A percentile compares a stretch with the other conserved stretches of the same genome.
These are phyloP conservation scores for Anisogramma anomala DNA, from an alignment of 2,329 filamentous ascomycete species.

Conservation along the genomic window DNA sequence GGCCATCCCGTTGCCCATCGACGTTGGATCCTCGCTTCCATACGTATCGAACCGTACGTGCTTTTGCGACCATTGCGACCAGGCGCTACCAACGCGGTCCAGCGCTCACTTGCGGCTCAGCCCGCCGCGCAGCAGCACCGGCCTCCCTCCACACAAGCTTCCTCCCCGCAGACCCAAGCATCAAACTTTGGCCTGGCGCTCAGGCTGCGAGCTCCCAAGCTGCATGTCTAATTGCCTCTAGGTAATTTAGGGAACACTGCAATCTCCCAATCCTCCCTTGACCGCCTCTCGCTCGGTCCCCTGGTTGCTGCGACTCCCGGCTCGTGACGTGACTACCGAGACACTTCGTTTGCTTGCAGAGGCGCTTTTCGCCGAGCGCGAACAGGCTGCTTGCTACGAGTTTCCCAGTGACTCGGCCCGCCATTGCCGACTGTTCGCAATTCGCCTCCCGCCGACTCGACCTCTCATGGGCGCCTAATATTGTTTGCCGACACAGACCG, in stretches of 20 bases:
- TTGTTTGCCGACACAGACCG: slow-evolving; percentile 1
- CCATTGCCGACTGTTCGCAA: neutral
- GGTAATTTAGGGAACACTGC: slow-evolving; percentile 3
- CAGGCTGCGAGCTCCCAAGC: slow-evolving; percentile 8
- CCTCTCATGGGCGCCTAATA: slow-evolving; percentile 11
- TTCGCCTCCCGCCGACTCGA: neutral
- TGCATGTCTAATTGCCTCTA: slow-evolving; percentile 2
- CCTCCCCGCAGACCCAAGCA: slow-evolving; percentile 4
- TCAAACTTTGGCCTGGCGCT: neutral
- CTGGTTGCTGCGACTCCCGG: slow-evolving; percentile 1
- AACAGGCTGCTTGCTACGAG: slow-evolving; percentile 1
- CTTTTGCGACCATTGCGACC: slow-evolving; percentile 6
- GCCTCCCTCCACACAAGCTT: slow-evolving; percentile 1
- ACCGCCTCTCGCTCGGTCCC: neutral
- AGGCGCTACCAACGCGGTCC: slow-evolving; percentile 4
- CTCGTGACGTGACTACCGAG: slow-evolving; percentile 1
- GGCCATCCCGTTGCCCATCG: no score
- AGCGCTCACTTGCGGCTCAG: slow-evolving; percentile 7
- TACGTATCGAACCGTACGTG: slow-evolving; percentile 4
- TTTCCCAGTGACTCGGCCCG: neutral
- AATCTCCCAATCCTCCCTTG: neutral
- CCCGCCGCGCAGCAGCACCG: slow-evolving; percentile 1
- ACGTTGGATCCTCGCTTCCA: no score
- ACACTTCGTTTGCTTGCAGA: neutral
- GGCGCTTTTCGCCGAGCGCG: neutral